Conservation (phyloP, 2,329 filamentous ascomycete genomes). For the Botryosphaeria dothidea region DNA sequence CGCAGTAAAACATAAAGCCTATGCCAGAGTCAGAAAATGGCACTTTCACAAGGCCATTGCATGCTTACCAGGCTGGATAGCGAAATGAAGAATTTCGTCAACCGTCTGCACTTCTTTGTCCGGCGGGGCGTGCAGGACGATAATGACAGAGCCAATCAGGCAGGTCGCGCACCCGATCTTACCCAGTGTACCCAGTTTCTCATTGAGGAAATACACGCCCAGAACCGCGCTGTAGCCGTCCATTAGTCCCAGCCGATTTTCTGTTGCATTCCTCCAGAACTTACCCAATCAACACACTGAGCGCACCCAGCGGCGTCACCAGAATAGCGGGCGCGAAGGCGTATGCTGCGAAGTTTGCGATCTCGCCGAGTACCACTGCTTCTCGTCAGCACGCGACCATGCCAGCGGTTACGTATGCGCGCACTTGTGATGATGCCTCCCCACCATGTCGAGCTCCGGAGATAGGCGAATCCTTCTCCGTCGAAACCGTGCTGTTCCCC, state of each 20-base stretch:
- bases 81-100: slow-evolving; percentile 87
- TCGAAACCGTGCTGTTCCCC: slow-evolving; percentile 93
- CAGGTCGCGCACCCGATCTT: slow-evolving; percentile 96
- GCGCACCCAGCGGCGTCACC: slow-evolving; percentile 88
- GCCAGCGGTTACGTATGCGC: slow-evolving; percentile 31
- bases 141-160: slow-evolving; percentile 93
- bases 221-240: slow-evolving; percentile 56
- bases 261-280: slow-evolving; percentile 24
- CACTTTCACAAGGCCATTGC: background rate
- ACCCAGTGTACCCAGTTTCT: slow-evolving; percentile 85
- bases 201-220: slow-evolving; percentile 90
- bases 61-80: slow-evolving; percentile 77
- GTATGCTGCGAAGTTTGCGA: slow-evolving; percentile 97
- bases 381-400: slow-evolving; percentile 23
- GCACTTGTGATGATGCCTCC: slow-evolving; percentile 85
- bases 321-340: slow-evolving; percentile 98
- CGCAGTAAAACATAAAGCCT: slow-evolving; percentile 90
- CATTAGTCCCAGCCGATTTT: slow-evolving; percentile 15
- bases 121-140: slow-evolving; percentile 93
- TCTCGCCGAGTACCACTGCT: slow-evolving; percentile 84
- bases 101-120: slow-evolving; percentile 90
- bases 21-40: background rate
- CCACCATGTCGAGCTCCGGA: slow-evolving; percentile 98
- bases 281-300: slow-evolving; percentile 86
- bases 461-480: slow-evolving; percentile 91